Evolutionary conservation across 2,329 filamentous ascomycete species (phyloP).

Genomic region (Aspergillus neoniger): DNA sequence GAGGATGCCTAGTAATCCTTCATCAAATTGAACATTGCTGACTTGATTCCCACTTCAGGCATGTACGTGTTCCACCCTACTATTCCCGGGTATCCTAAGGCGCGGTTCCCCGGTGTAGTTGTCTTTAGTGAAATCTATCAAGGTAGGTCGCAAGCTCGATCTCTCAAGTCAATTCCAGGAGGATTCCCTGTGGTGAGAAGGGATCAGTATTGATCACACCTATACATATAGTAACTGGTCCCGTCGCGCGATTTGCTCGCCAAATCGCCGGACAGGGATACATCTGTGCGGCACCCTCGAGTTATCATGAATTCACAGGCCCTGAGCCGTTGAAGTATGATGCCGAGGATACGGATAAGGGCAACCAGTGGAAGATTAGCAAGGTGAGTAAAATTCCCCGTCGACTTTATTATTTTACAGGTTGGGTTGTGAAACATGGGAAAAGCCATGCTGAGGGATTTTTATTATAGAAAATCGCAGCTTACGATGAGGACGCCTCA

Average conservation of each 20-base stretch:
- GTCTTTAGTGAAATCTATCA: conserved; percentile 96
- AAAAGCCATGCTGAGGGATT: background rate
- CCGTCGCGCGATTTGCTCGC: conserved; percentile 82
- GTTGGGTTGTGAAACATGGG: background rate
- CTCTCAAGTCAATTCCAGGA: too few species aligned
- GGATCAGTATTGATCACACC: background rate
- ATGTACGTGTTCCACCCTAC: conserved; percentile 87
- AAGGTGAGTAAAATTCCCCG: conserved; percentile 56
- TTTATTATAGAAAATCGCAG: conserved; percentile 66
- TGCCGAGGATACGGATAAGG: conserved; percentile 79
- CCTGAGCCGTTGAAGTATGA: conserved; percentile 84
- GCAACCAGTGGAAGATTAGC: conserved; percentile 81
- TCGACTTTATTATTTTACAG: background rate
- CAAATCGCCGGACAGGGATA: conserved; percentile 93
- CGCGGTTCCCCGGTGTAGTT: conserved; percentile 84
- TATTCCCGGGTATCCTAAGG: conserved; percentile 82
- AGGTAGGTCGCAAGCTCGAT: conserved; percentile 56
- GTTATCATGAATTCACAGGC: conserved; percentile 89
- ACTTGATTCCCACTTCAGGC: conserved; percentile 53
- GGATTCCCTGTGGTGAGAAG: background rate
- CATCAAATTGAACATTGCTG: background rate
- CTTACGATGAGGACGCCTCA: conserved; percentile 79
- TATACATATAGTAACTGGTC: conserved; percentile 71
- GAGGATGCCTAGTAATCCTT: too few species aligned
- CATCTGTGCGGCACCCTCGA: conserved; percentile 86